phyloP scores from a whole-genome alignment of 345 rosid species.

The Reutealis trisperma region DNA sequence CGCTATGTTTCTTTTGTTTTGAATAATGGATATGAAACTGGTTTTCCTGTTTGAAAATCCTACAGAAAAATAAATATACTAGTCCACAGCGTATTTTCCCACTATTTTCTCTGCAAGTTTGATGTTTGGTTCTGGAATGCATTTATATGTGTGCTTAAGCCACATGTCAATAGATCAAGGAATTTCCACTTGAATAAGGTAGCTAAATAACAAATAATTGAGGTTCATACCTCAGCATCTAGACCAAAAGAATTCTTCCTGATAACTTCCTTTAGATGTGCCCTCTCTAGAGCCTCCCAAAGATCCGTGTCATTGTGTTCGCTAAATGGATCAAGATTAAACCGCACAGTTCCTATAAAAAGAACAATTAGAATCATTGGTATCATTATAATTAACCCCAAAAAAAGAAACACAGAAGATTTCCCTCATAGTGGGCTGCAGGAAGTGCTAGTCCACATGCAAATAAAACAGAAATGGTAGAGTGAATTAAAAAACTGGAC shows the following conservation, averaged over 20 bases:
- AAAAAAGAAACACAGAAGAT: background rate
- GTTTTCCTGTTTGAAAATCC: background rate
- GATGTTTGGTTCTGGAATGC: background rate
- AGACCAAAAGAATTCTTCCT: slow-evolving; percentile 79
- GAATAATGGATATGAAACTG: background rate
- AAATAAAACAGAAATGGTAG: background rate
- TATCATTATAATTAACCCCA: background rate
- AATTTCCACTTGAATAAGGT: background rate
- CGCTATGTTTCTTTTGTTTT: background rate
- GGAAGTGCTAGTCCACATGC: background rate
- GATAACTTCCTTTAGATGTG: slow-evolving; percentile 89
- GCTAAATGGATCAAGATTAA: slow-evolving; percentile 94
- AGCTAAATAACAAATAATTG: slow-evolving; percentile 1
- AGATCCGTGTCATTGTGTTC: slow-evolving; percentile 97
- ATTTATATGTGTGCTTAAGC: background rate
- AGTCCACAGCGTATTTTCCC: background rate
- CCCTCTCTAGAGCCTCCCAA: slow-evolving; percentile 99
- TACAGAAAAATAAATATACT: background rate
- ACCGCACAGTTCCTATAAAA: slow-evolving; percentile 75
- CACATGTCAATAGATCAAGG: background rate
- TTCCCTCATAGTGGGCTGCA: background rate
- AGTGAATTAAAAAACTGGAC: background rate
- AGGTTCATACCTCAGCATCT: slow-evolving; percentile 70
- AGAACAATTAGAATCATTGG: background rate
- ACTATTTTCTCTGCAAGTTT: background rate